Evolutionary conservation across 2,329 filamentous ascomycete genomes (phyloP).

Genomic region (Alternaria angustiovoidea): DNA sequence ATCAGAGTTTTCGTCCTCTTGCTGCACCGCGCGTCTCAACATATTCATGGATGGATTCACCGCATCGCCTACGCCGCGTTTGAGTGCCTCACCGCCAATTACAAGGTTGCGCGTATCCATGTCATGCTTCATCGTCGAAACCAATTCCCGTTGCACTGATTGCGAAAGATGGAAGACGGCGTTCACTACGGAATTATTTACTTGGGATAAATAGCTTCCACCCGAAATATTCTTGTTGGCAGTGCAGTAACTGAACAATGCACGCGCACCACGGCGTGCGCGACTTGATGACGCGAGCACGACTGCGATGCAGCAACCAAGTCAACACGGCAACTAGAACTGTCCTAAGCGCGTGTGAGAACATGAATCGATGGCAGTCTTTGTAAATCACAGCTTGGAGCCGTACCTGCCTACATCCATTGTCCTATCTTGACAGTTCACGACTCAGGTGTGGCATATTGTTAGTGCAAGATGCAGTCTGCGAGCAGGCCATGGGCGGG

Average conservation of each 20-base stretch:
- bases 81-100: conserved; percentile 29
- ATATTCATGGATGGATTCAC: conserved; percentile 13
- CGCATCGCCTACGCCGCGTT: conserved; percentile 15
- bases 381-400: not conserved
- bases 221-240: not conserved
- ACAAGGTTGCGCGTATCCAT: conserved; percentile 13
- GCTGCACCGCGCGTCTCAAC: conserved; percentile 24
- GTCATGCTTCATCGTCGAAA: conserved; percentile 4
- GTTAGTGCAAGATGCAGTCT: conserved; percentile 3
- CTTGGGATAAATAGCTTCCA: not conserved
- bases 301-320: not conserved
- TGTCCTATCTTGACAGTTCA: not conserved
- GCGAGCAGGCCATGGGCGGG: conserved; percentile 21
- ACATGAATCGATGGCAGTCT: no score
- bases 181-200: not conserved
- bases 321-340: not conserved
- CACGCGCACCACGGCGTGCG: not conserved
- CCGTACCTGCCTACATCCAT: conserved; percentile 1
- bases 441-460: not conserved
- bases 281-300: conserved; percentile 6
- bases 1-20: conserved; percentile 13
- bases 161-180: not conserved
- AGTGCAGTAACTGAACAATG: not conserved
- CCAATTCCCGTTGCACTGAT: not conserved
- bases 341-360: not conserved